These are phyloP conservation scores for Novymonas esmeraldas DNA, from an alignment of 208 protist species.

Conservation along the genomic window DNA sequence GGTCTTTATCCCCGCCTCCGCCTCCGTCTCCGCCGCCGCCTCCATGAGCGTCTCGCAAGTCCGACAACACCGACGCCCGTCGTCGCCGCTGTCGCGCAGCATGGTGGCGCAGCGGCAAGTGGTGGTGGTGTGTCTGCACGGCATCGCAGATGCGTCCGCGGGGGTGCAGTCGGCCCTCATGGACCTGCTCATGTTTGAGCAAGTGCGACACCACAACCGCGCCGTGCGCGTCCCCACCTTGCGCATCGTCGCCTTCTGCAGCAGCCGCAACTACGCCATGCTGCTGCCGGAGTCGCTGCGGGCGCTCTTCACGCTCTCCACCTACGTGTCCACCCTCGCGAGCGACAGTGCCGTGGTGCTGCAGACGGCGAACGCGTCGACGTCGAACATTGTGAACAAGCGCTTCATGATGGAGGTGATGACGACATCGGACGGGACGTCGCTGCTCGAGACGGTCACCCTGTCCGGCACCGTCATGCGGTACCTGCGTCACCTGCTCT, in stretches of 20 bases:
- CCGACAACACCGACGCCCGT: neutral
- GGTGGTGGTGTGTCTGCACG: constrained; percentile 81
- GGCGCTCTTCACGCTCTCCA: constrained; percentile 79
- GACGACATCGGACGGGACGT: constrained; percentile 41
- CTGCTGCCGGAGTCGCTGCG: constrained; percentile 72
- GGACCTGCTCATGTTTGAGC: constrained; percentile 74
- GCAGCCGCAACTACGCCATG: constrained; percentile 46
- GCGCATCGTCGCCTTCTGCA: constrained; percentile 84
- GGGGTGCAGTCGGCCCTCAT: constrained; percentile 67
- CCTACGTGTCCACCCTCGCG: constrained; percentile 74
- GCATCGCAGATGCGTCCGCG: constrained; percentile 55
- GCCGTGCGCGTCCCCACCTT: constrained; percentile 42
- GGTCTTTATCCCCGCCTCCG: neutral
- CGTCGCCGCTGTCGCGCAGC: constrained; percentile 11
- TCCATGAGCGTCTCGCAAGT: neutral
- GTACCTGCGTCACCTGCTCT: constrained; percentile 81
- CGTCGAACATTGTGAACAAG: constrained; percentile 82
- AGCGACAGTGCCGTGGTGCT: constrained; percentile 85
- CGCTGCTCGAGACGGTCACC: constrained; percentile 69
- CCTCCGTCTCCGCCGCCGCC: neutral
- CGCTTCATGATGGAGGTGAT: constrained; percentile 77
- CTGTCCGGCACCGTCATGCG: constrained; percentile 55
- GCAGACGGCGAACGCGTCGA: constrained; percentile 51
- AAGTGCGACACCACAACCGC: constrained; percentile 30
- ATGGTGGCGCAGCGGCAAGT: constrained; percentile 37